A percentile compares a stretch with the other conserved stretches of the same genome.
Evolutionary conservation across 2,329 filamentous ascomycete species (phyloP).

Genomic region (Aspergillus vadensis): DNA sequence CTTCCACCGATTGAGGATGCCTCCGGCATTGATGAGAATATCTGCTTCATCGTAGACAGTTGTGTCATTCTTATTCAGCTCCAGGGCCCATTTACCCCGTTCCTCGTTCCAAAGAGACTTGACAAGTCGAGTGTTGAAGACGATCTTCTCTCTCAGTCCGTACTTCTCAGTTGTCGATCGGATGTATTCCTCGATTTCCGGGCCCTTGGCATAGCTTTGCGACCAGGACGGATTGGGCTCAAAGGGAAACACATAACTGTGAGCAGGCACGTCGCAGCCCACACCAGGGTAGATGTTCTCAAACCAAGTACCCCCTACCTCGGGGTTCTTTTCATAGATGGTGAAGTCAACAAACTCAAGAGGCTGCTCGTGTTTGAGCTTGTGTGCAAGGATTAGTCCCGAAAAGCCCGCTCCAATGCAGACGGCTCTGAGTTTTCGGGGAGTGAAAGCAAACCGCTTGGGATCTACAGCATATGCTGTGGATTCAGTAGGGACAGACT

Average conservation of each 20-base stretch:
- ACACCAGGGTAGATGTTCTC: slow-evolving; percentile 43
- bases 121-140: slow-evolving; percentile 28
- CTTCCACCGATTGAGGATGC: slow-evolving; percentile 23
- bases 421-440: slow-evolving; percentile 21
- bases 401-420: slow-evolving; percentile 34
- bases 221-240: slow-evolving; percentile 49
- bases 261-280: slow-evolving; percentile 31
- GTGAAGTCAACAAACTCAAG: slow-evolving; percentile 29
- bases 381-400: slow-evolving; percentile 44
- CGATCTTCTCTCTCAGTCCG: slow-evolving; percentile 41
- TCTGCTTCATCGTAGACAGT: slow-evolving; percentile 25
- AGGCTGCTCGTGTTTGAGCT: slow-evolving; percentile 30
- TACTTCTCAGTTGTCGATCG: slow-evolving; percentile 42
- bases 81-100: slow-evolving; percentile 17
- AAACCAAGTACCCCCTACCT: slow-evolving; percentile 38
- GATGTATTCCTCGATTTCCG: slow-evolving; percentile 51
- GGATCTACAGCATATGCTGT: slow-evolving; percentile 2
- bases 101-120: slow-evolving; percentile 41
- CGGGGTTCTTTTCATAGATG: slow-evolving; percentile 33
- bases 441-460: slow-evolving; percentile 13
- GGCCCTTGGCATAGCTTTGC: slow-evolving; percentile 42
- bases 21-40: slow-evolving; percentile 32
- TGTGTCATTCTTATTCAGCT: slow-evolving; percentile 16
- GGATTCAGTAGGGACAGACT: not conserved
- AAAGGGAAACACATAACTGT: slow-evolving; percentile 46